A percentile compares a stretch with the other conserved stretches of the same genome.
Conservation (phyloP, 2,329 filamentous ascomycete genomes). For the Penicillium sp. region DNA sequence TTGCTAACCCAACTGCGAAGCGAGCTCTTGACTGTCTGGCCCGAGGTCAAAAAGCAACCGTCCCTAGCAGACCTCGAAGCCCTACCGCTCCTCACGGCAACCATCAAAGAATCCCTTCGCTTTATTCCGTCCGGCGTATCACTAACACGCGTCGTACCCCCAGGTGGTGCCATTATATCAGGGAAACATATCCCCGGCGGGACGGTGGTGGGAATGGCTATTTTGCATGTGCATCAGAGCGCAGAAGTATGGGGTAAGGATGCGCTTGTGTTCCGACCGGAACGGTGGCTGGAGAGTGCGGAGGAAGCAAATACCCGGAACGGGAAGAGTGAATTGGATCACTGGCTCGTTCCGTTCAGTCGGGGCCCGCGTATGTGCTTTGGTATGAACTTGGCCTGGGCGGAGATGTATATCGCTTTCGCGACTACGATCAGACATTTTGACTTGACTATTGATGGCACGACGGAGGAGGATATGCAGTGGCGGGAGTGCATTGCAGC, state of each 20-base stretch:
- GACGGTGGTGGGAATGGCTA: background rate
- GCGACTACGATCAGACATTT: background rate
- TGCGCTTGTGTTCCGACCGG: background rate
- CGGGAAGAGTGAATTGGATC: background rate
- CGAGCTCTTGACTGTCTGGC: background rate
- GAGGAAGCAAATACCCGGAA: background rate
- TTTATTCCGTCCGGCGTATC: background rate
- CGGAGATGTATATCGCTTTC: slow-evolving; percentile 1
- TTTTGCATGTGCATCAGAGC: background rate
- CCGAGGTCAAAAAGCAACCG: background rate
- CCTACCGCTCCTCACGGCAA: background rate
- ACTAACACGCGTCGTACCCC: background rate
- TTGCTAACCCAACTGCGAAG: background rate
- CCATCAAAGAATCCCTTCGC: background rate
- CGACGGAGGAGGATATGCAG: background rate
- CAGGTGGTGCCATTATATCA: background rate
- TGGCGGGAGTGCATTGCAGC: slow-evolving; percentile 2
- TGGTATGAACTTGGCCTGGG: slow-evolving; percentile 2
- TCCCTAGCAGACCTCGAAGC: background rate
- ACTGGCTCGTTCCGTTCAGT: background rate
- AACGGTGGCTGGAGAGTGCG: background rate
- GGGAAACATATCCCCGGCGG: background rate
- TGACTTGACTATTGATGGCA: background rate
- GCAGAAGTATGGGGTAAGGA: background rate
- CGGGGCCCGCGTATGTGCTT: slow-evolving; percentile 1